Evolutionary conservation across 768 basidiomycete genomes (phyloP).

Genomic region (Calocera viscosa): DNA sequence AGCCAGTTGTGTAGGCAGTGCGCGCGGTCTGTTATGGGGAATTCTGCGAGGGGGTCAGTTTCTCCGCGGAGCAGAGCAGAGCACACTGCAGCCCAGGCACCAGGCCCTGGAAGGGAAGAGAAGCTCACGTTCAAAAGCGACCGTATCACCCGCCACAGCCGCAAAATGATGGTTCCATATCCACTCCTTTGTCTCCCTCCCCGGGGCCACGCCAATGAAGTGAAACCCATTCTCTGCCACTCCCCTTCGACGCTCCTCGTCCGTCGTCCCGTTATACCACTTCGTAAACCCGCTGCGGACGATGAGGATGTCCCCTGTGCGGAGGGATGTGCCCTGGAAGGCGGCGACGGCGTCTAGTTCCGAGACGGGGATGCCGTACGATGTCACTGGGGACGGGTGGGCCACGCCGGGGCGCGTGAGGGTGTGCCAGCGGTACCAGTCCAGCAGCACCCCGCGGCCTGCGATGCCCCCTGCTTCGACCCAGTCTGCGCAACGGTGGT

Average conservation of each 20-base stretch:
- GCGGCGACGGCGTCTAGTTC: conserved; percentile 49
- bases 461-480: conserved; percentile 34
- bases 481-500: neutral
- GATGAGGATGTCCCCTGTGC: conserved; percentile 48
- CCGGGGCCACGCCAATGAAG: conserved; percentile 32
- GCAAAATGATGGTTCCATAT: conserved; percentile 68
- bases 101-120: neutral
- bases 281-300: conserved; percentile 51
- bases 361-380: conserved; percentile 38
- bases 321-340: conserved; percentile 45
- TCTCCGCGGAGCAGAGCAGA: neutral
- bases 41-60: neutral
- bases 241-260: neutral
- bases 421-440: conserved; percentile 42
- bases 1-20: conserved; percentile 4
- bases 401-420: conserved; percentile 36
- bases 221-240: neutral
- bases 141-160: conserved; percentile 56
- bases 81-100: neutral
- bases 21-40: neutral
- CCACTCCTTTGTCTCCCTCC: conserved; percentile 54
- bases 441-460: conserved; percentile 56
- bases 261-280: conserved; percentile 2
- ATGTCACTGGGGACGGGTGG: conserved; percentile 42
- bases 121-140: conserved; percentile 29